Evolutionary conservation across 768 basidiomycete genomes (phyloP).

Genomic region (Lyophyllum shimeji): DNA sequence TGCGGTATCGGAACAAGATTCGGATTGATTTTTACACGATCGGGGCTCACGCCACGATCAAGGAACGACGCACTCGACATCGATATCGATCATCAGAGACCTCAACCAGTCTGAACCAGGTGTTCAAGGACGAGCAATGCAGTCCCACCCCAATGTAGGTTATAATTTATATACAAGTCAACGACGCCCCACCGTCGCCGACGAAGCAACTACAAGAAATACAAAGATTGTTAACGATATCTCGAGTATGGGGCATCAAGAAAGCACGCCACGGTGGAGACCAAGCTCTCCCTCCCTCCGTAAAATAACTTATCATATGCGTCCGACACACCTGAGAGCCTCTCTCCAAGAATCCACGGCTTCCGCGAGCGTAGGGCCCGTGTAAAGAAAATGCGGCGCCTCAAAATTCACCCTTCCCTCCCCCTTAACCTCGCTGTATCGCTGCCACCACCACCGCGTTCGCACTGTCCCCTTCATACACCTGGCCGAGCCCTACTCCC

Average conservation of each 20-base stretch:
- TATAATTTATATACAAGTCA: neutral
- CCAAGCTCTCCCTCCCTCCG: neutral
- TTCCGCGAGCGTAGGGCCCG: too few species aligned
- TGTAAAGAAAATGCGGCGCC: neutral
- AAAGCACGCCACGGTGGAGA: neutral
- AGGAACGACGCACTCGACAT: too few species aligned
- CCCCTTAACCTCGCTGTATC: neutral
- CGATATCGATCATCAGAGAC: too few species aligned
- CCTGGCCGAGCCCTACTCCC: neutral
- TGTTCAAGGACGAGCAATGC: neutral
- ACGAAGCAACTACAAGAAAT: neutral
- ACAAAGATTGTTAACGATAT: neutral
- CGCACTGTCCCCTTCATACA: neutral
- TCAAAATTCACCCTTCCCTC: neutral
- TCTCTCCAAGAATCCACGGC: too few species aligned
- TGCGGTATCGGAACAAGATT: neutral
- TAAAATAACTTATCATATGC: neutral
- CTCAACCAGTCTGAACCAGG: too few species aligned
- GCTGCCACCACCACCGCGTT: conserved; percentile 4
- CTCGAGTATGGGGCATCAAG: neutral
- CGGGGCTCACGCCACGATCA: too few species aligned
- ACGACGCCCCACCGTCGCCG: neutral
- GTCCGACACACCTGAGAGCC: too few species aligned
- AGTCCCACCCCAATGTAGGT: neutral
- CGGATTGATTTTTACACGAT: too few species aligned